Percentiles rank a stretch among this genome's conserved stretches.
Evolutionary conservation across 2,329 filamentous ascomycete species (phyloP).

Genomic region (Fusarium tuaranense): DNA sequence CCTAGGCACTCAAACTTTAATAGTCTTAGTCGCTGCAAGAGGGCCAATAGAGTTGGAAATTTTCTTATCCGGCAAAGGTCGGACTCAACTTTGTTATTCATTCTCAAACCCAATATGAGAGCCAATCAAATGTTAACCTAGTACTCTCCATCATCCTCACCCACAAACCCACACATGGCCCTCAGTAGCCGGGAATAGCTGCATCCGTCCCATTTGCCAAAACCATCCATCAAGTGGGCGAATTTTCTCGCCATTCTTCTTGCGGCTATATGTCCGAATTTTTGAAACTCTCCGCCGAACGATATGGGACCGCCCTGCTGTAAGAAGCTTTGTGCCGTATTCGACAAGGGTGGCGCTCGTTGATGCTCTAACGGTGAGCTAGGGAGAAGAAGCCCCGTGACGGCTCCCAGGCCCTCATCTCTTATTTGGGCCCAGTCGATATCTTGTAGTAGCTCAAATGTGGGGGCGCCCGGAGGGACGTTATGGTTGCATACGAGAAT

Average conservation of each 20-base stretch:
- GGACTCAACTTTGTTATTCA: not conserved
- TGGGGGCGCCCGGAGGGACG: not conserved
- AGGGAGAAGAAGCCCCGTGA: not conserved
- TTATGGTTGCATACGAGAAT: not conserved
- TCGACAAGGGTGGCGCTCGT: not conserved
- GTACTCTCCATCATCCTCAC: not conserved
- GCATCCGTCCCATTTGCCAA: conserved; percentile 15
- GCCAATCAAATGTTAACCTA: not conserved
- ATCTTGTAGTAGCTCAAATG: conserved; percentile 7
- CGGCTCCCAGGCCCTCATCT: not conserved
- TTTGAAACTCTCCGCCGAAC: conserved; percentile 8
- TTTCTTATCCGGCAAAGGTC: not conserved
- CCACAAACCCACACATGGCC: conserved; percentile 7
- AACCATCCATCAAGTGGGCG: conserved; percentile 20
- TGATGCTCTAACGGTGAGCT: not conserved
- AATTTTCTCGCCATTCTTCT: conserved; percentile 21
- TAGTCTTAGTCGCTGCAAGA: not conserved
- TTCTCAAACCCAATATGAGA: not conserved
- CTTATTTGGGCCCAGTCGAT: conserved; percentile 5
- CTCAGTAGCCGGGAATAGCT: conserved; percentile 15
- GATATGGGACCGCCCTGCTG: not conserved
- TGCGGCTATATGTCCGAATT: not conserved
- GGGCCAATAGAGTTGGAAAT: not conserved
- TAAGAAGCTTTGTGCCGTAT: not conserved
- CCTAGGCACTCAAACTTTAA: not conserved